These are phyloP conservation scores for Gracilaria caudata DNA, from an alignment of 23 red algal species.

Conservation along the genomic window DNA sequence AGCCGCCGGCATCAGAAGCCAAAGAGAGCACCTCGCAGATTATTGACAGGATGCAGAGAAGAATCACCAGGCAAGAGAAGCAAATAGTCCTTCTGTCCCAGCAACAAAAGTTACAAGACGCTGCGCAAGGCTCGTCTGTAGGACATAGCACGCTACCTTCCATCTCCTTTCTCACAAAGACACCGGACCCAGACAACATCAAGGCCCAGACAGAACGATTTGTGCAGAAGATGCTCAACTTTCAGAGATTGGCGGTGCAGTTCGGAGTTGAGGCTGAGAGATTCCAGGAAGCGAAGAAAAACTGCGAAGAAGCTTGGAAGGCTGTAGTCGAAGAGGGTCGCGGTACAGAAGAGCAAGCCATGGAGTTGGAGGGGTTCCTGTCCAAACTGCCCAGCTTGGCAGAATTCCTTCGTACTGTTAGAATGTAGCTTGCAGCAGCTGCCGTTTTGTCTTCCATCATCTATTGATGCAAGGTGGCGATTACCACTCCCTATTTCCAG, in stretches of 20 bases:
- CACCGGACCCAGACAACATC: neutral
- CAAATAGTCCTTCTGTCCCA: neutral
- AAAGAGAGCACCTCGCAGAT: neutral
- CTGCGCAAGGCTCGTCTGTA: neutral
- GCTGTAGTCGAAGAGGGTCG: constrained; percentile 3
- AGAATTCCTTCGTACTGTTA: constrained; percentile 19
- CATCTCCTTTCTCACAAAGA: neutral
- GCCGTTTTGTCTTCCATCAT: neutral
- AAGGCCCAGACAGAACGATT: neutral
- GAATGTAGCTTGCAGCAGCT: neutral
- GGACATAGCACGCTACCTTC: neutral
- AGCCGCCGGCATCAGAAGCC: neutral
- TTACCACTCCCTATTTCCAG: neutral
- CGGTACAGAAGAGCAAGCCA: constrained; percentile 1
- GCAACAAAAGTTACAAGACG: neutral
- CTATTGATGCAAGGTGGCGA: neutral
- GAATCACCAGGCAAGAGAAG: neutral
- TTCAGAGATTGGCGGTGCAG: neutral
- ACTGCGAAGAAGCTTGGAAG: neutral
- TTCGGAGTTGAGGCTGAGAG: neutral
- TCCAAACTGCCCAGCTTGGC: neutral
- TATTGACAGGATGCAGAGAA: constrained; percentile 2
- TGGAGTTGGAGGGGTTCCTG: neutral
- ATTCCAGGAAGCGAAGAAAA: neutral
- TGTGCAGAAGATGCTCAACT: neutral